Evolutionary conservation across 1,284 basidiomycete species (phyloP).

Genomic region (Cryptococcus sp.): DNA sequence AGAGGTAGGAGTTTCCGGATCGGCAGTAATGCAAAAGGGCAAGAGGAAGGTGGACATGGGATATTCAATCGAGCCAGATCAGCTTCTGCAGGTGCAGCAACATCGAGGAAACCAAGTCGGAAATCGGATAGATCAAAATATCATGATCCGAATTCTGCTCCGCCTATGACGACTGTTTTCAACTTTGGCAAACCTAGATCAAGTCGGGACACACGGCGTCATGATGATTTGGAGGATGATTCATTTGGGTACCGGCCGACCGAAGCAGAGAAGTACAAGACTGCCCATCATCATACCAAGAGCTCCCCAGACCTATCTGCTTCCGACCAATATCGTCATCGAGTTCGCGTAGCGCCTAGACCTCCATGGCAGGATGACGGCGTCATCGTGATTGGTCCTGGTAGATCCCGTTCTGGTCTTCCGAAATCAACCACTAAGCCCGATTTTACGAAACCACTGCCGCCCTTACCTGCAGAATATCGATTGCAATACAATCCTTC

Average conservation of each 20-base stretch:
- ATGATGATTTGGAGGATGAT: neutral
- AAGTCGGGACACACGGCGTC: neutral
- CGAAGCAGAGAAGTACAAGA: neutral
- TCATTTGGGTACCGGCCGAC: neutral
- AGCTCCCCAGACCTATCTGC: neutral
- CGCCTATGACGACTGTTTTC: too few relatives aligned
- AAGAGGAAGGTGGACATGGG: neutral
- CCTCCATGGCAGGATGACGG: neutral
- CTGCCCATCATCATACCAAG: neutral
- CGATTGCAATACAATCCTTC: neutral
- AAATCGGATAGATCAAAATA: too few relatives aligned
- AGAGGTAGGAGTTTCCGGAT: constrained; percentile 20
- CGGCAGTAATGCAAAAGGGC: neutral
- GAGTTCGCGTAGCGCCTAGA: neutral
- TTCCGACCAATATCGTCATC: neutral
- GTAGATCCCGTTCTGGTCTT: neutral
- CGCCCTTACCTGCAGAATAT: constrained; percentile 15
- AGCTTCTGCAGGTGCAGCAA: neutral
- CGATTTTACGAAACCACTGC: constrained; percentile 27
- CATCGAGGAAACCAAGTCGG: neutral
- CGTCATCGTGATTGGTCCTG: constrained; percentile 12
- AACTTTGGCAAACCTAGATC: too few relatives aligned
- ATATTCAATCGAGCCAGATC: neutral
- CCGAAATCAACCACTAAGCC: neutral
- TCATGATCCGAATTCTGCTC: too few relatives aligned